A percentile compares a stretch with the other conserved stretches of the same genome.
phyloP scores from a whole-genome alignment of 2,329 filamentous ascomycete species.

The Aspergillus arachidicola region DNA sequence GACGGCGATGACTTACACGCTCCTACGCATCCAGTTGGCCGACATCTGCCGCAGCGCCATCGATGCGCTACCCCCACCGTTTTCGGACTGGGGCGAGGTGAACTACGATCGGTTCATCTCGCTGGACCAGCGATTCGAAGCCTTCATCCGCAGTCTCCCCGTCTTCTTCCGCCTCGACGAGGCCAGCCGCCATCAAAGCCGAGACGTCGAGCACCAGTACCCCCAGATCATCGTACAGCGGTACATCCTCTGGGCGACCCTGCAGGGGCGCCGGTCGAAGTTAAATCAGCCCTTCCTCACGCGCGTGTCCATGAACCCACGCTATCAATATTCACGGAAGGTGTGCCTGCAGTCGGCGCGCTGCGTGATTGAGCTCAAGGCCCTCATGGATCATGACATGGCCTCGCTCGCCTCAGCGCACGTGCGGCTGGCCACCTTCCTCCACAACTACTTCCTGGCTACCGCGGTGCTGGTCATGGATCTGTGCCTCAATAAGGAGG shows the following conservation, averaged over 20 bases:
- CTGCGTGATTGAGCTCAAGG: constrained; percentile 1
- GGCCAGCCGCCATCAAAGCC: background rate
- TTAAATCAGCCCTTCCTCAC: constrained; percentile 1
- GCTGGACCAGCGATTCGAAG: constrained; percentile 5
- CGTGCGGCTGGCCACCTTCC: background rate
- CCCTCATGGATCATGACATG: background rate
- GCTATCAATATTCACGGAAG: constrained; percentile 6
- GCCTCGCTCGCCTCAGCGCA: background rate
- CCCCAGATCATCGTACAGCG: constrained; percentile 9
- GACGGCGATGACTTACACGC: constrained; percentile 7
- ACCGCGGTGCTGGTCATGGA: constrained; percentile 3
- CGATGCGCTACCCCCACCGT: constrained; percentile 1
- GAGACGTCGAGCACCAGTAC: background rate
- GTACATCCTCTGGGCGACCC: constrained; percentile 2
- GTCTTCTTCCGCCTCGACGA: constrained; percentile 4
- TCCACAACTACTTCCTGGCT: no score
- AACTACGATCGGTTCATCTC: constrained; percentile 5
- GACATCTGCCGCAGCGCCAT: constrained; percentile 8
- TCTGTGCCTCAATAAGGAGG: background rate
- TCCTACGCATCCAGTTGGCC: constrained; percentile 8
- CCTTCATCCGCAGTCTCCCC: background rate
- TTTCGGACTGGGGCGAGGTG: background rate
- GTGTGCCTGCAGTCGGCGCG: constrained; percentile 9
- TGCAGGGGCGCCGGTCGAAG: background rate
- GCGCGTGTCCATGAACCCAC: constrained; percentile 1